A percentile compares a stretch with the other conserved stretches of the same genome.
Conservation (phyloP, 257 asterid species). For the Rehmannia glutinosa region DNA sequence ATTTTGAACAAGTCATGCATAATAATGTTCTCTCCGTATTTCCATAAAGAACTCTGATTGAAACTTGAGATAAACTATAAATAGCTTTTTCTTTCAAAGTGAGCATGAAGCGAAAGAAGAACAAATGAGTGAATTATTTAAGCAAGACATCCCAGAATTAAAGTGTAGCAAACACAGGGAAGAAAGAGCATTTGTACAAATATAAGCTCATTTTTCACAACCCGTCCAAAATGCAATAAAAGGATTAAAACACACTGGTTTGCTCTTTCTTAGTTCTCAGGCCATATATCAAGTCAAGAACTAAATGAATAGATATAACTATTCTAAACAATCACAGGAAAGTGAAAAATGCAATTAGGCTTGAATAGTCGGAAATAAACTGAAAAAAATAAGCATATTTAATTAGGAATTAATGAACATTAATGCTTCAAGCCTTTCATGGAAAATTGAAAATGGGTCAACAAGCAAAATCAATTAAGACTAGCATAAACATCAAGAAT, state of each 20-base stretch:
- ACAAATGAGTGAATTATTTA: neutral
- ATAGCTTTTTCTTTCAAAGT: neutral
- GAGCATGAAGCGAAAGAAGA: neutral
- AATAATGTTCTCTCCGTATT: too few species aligned
- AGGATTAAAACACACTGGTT: neutral
- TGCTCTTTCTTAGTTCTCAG: neutral
- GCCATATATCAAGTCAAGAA: neutral
- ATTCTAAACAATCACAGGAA: too few species aligned
- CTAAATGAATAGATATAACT: neutral
- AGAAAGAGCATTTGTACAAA: neutral
- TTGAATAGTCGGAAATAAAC: neutral
- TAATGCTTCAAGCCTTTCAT: conserved; percentile 7
- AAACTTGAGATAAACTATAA: too few species aligned
- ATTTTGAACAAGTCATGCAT: too few species aligned
- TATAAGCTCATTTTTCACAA: neutral
- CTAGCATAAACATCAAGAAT: conserved; percentile 5
- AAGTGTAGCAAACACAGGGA: neutral
- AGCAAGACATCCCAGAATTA: neutral
- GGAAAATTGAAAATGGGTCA: neutral
- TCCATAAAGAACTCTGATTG: too few species aligned
- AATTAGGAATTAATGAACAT: neutral
- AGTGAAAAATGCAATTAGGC: neutral
- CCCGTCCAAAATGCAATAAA: too few species aligned
- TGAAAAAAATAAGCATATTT: neutral
- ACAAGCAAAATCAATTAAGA: neutral